Evolutionary conservation across 805 yeast species (phyloP).

Genomic region (Wickerhamia fluorescens): DNA sequence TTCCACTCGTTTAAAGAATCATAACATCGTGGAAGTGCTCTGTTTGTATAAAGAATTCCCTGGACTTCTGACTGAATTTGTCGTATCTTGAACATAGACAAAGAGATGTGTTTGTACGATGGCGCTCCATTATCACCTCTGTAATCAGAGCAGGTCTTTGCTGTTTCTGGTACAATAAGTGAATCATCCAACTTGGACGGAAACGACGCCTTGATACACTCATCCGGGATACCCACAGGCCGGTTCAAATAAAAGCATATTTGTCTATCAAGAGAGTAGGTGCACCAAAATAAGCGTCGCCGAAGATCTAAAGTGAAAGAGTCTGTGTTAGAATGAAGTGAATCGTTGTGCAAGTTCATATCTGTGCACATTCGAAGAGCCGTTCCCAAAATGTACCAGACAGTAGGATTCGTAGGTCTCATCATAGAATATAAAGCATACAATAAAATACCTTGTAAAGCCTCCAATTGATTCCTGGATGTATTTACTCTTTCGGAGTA

Average conservation of each 20-base stretch:
- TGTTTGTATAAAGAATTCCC: constrained; percentile 60
- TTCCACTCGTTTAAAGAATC: constrained; percentile 57
- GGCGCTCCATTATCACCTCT: constrained; percentile 20
- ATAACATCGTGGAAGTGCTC: constrained; percentile 63
- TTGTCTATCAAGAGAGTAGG: constrained; percentile 80
- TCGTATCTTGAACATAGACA: constrained; percentile 63
- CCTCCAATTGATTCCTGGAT: constrained; percentile 57
- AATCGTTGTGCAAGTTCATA: constrained; percentile 74
- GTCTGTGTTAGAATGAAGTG: constrained; percentile 23
- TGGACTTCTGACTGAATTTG: constrained; percentile 74
- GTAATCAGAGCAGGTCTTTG: too few relatives aligned
- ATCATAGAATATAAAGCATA: constrained; percentile 68
- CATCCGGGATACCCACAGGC: constrained; percentile 86
- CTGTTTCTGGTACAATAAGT: constrained; percentile 34
- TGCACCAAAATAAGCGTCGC: constrained; percentile 68
- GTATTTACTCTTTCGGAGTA: constrained; percentile 51
- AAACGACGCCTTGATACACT: constrained; percentile 59
- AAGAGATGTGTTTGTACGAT: constrained; percentile 61
- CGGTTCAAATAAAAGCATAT: constrained; percentile 80
- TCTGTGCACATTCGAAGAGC: constrained; percentile 78
- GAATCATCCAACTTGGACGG: constrained; percentile 76
- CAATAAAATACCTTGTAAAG: constrained; percentile 64
- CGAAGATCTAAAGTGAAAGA: constrained; percentile 61
- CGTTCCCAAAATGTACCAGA: constrained; percentile 86
- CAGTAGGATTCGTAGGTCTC: constrained; percentile 87